Evolutionary conservation across 2,329 filamentous ascomycete species (phyloP), one percentile per base, ranked within the genome.

Genomic region (Colletotrichum tropicale): DNA sequence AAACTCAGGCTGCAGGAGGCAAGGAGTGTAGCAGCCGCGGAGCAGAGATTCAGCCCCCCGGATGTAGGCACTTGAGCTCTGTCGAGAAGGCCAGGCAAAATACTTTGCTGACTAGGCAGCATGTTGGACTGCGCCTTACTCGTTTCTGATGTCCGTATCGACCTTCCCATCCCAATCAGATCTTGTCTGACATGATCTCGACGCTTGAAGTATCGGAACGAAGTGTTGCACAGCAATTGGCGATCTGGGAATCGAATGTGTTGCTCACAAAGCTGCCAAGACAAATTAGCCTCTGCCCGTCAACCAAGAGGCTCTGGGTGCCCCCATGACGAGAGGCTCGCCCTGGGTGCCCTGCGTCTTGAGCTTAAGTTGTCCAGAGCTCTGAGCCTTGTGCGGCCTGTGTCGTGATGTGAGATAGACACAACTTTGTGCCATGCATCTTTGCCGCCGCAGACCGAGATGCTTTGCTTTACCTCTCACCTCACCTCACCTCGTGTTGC

Each of bases 1-100:
- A 66, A 71, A 66, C 48, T 70, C 60, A 28, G 18, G 21, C 66
- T 36, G 56, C 66, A 48, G 32, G 43, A 58, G 43, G 16, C 9
- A 36, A 73, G 71, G 48, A 60, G 58, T 52, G 67, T 66, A 24
- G 55, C 72, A 74, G 60, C 71, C 67, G 67, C 67, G 48, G 71
- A 66, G 71, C n/a, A 18, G 55, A 52, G 32, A 36, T 36, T 66
- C 62, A 21, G 68, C 30, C 36, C 68, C 32, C 68, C 72, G 55
- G 68, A 13, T 34, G 66, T 38, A 38, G 38, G 48, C 48, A 30
- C 36, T 16, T n/a, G 30, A 70, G 34, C 34, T 62, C 26, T 48
- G 18, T 68, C 66, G 8, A 56, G 43, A 15, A 60, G 36, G 52
- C 34, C 55, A 48, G 52, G 65, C 43, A 52, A 55, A n/a, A 66